A percentile compares a stretch with the other conserved stretches of the same genome.
phyloP scores from a whole-genome alignment of 768 basidiomycete species.

The Strobilomyces dryophilus region DNA sequence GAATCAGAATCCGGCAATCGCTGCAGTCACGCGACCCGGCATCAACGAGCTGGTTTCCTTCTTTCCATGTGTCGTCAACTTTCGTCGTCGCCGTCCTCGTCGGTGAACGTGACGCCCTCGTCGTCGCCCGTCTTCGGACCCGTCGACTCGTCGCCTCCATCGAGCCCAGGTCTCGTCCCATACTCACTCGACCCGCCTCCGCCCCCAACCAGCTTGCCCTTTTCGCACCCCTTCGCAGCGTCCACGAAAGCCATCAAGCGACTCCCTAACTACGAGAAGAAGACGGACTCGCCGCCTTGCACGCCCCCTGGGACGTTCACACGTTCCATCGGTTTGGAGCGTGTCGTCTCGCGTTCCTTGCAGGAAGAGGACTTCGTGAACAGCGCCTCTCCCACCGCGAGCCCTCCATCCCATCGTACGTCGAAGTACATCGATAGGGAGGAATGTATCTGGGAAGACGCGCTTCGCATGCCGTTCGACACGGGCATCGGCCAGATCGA shows the following conservation, averaged over 20 bases:
- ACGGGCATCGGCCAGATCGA: constrained; percentile 47
- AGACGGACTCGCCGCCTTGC: constrained; percentile 15
- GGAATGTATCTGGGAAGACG: constrained; percentile 45
- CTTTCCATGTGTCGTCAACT: constrained; percentile 11
- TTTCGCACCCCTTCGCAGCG: constrained; percentile 53
- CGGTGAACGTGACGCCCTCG: constrained; percentile 41
- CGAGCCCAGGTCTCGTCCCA: constrained; percentile 28
- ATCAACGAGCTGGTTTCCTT: background rate
- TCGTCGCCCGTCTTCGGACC: constrained; percentile 43
- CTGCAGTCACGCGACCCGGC: constrained; percentile 13
- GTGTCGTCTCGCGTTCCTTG: constrained; percentile 17
- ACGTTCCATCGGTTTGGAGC: constrained; percentile 13
- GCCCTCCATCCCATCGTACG: constrained; percentile 10
- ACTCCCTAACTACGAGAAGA: constrained; percentile 45
- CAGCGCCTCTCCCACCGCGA: constrained; percentile 7
- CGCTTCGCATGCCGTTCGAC: constrained; percentile 42
- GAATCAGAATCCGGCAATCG: too few species aligned
- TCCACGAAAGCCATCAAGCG: constrained; percentile 46
- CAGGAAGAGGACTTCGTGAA: constrained; percentile 25
- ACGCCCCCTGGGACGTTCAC: constrained; percentile 22
- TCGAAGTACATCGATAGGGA: constrained; percentile 28
- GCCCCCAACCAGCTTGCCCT: constrained; percentile 6
- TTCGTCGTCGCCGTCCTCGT: constrained; percentile 11
- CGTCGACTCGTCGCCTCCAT: constrained; percentile 35
- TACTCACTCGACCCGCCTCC: constrained; percentile 32